Conservation (phyloP, 768 basidiomycete genomes). For the Tulasnella sp. region DNA sequence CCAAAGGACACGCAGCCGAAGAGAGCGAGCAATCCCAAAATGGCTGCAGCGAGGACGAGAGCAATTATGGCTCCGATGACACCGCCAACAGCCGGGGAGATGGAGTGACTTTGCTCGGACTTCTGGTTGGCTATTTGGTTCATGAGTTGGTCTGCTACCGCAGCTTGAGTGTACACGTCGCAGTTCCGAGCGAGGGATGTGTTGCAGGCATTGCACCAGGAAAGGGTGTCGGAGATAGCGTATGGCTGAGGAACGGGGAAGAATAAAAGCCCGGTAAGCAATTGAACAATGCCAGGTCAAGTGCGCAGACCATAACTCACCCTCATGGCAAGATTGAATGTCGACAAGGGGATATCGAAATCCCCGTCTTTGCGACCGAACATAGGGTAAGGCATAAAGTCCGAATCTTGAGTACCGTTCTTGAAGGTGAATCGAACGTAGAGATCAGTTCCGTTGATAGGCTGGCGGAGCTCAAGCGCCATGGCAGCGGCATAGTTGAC, state of each 20-base stretch:
- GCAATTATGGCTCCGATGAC: constrained; percentile 13
- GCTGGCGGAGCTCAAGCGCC: constrained; percentile 57
- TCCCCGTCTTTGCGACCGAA: constrained; percentile 39
- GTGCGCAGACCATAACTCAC: constrained; percentile 34
- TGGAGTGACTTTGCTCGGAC: not conserved
- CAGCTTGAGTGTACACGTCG: constrained; percentile 39
- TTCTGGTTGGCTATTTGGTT: not conserved
- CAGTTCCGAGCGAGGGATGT: constrained; percentile 55
- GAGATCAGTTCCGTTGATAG: constrained; percentile 44
- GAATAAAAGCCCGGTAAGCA: not conserved
- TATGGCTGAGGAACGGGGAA: constrained; percentile 34
- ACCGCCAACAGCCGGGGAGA: constrained; percentile 3
- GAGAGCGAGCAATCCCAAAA: not conserved
- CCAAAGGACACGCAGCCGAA: not conserved
- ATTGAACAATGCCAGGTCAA: not conserved
- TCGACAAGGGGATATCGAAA: constrained; percentile 51
- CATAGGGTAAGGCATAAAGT: constrained; percentile 53
- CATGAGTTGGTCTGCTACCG: constrained; percentile 19
- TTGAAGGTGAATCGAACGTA: constrained; percentile 60
- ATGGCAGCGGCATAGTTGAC: constrained; percentile 56
- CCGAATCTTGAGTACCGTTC: constrained; percentile 48
- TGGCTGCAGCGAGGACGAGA: not conserved
- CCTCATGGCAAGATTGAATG: constrained; percentile 50
- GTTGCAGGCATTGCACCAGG: constrained; percentile 54
- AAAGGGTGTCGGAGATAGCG: constrained; percentile 43